Base-by-base conservation (phyloP, 306 rosid species). In the Mimosa pudica region DNA sequence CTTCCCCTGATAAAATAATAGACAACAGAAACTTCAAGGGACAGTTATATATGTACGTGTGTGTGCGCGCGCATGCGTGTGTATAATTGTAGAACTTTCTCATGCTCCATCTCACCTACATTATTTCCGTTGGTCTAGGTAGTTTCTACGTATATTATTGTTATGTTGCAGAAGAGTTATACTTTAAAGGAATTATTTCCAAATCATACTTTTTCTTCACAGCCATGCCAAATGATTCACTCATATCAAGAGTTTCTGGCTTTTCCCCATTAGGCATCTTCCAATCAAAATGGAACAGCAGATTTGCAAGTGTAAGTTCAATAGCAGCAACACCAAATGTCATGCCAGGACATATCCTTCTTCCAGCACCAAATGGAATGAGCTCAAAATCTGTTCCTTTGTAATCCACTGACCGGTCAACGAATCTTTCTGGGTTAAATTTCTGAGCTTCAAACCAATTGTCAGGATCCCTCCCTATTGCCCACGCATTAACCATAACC, bases 301-400 rank as follows among this genome's bases (percentile, higher is more conserved):
- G 64, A 6, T 49, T 20, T 5, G 85, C 78, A 51, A 77, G 78
- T 30, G 79, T 7, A 3, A 73, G 20, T 45, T 78, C 77, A 45
- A 82, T 35, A 36, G 36, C 66, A 1, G 82, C 80, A 9, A 20
- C 8, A 17, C 74, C 81, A 71, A 76, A 82, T 38, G 45, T 10
- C 16, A 81, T 45, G 4, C 84, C 84, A 1, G 71, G 90, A 82
- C 85, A 91, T 51, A 71, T 84, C 38, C 83, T 79, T 52, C 84
- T 84, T 69, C 87, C 81, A 33, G 81, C 81, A 20, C 84, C 84
- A 80, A 84, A 84, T 52, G 87, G 84, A 4, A 80, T 61, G 33
- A 6, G 66, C 10, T 71, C 44, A 49, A 45, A 84, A 46, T 80
- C 12, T 33, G 81, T 1, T 4, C 84, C 81, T 30, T 42, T 84